A percentile compares a stretch with the other conserved stretches of the same genome.
Conservation (phyloP, 2,329 filamentous ascomycete species). For the Colletotrichum neosansevieriae region DNA sequence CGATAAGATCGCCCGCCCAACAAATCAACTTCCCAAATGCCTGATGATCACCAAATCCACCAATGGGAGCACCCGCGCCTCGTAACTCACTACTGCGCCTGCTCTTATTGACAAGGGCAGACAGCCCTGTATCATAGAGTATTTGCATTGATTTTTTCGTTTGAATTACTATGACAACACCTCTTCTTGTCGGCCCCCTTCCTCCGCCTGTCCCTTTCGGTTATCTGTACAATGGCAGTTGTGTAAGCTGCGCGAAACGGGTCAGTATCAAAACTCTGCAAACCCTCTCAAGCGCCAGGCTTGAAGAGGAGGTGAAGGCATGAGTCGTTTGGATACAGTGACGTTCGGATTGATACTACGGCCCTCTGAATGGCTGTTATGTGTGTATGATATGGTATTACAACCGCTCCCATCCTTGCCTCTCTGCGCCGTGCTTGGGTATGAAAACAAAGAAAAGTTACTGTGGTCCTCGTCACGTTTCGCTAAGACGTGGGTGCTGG, state of each 20-base stretch:
- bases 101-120: accelerated
- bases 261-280: slow-evolving; percentile 2
- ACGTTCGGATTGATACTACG: slow-evolving; percentile 19
- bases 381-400: slow-evolving; percentile 28
- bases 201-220: not conserved
- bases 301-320: slow-evolving; percentile 35
- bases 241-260: no score
- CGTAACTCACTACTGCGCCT: accelerated
- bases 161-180: slow-evolving; percentile 15
- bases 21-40: slow-evolving; percentile 1
- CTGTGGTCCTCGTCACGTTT: slow-evolving; percentile 22
- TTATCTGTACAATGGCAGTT: slow-evolving; percentile 23
- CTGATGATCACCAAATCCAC: not conserved
- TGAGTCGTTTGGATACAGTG: slow-evolving; percentile 15
- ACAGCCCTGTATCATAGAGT: not conserved
- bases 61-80: not conserved
- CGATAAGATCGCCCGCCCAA: not conserved
- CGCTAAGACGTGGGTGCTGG: slow-evolving; percentile 19
- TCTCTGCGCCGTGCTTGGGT: slow-evolving; percentile 34
- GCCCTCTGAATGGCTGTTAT: slow-evolving; percentile 14
- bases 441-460: slow-evolving; percentile 39
- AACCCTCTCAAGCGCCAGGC: slow-evolving; percentile 39
- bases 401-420: slow-evolving; percentile 13
- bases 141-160: slow-evolving; percentile 4
- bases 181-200: not conserved